Base-by-base conservation (phyloP, 768 basidiomycete species). In the Hypholoma sublateritium region DNA sequence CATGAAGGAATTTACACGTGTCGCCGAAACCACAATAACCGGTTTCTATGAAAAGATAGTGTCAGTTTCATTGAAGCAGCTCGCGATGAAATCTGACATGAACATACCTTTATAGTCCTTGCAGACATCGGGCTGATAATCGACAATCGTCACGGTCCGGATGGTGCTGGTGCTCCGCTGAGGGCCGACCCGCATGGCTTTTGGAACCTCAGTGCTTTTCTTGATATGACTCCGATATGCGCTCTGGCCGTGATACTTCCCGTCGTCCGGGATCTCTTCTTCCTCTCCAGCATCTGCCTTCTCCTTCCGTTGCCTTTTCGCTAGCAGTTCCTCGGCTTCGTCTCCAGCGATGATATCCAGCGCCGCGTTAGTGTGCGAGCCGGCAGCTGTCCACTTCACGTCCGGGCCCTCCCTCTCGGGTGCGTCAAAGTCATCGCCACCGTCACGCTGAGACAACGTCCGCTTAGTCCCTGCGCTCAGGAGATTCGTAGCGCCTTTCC, bases 11-110 rank as follows among this genome's bases (percentile, higher is more conserved):
- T 80, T 98, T 98, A 74, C 97, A 99, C 3, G 94, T 95, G 73
- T 99, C 97, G 28, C 97, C 97, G 71, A 96, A 99, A 19, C 97
- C 97, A 72, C 97, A 99, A 70, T 93, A 99, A 0, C 97, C 97
- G 50, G 97, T 99, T 77, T 98, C 96, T 96, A 66, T 35, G 19
- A 57, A 59, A 51, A 32, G 28, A 32, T 42, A 45, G 48, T 42
- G 41, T 48, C 41, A 41, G 46, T 48, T 17, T 49, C 22, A 25
- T n/a, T 55, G 39, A 48, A 39, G 36, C 22, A 49, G 16, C 21
- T 42, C 22, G 21, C 19, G 17, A 24, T 24, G 53, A 53, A 51
- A 36, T 41, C 3, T 46, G 35, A 48, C 46, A 22, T 3, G 58
- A 19, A 80, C 87, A 55, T 59, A 93, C 94, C 94, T 86, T 97